phyloP scores from a whole-genome alignment of 768 basidiomycete genomes.

The Hydnomerulius pinastri region DNA sequence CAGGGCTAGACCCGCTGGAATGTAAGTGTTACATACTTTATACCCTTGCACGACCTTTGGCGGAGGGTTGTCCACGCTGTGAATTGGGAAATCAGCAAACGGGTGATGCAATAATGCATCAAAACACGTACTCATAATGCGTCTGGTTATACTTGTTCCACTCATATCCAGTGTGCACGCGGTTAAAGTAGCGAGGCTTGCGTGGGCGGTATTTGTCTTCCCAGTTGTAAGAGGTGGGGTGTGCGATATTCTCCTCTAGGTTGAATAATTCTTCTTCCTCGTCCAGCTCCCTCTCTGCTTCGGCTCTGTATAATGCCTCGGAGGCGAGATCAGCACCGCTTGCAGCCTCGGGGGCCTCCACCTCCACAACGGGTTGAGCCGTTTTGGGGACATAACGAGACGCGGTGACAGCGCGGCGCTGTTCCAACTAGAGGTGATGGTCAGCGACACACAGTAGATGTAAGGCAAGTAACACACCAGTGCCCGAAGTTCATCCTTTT shows the following conservation, averaged over 20 bases:
- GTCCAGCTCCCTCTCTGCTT: slow-evolving; percentile 90
- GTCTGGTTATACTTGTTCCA: slow-evolving; percentile 99
- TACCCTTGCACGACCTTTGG: slow-evolving; percentile 99
- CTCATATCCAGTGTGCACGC: slow-evolving; percentile 98
- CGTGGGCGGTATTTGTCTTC: slow-evolving; percentile 98
- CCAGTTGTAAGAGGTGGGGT: slow-evolving; percentile 92
- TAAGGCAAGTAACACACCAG: slow-evolving; percentile 51
- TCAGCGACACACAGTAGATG: slow-evolving; percentile 5
- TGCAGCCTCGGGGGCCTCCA: slow-evolving; percentile 53
- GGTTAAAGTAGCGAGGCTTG: slow-evolving; percentile 98
- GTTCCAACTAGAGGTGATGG: slow-evolving; percentile 51
- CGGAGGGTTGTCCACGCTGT: slow-evolving; percentile 94
- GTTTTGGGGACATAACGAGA: slow-evolving; percentile 87
- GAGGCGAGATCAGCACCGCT: slow-evolving; percentile 79
- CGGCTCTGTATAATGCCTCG: slow-evolving; percentile 87
- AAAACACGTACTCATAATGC: slow-evolving; percentile 81
- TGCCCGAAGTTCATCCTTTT: slow-evolving; percentile 59
- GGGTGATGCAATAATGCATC: not conserved
- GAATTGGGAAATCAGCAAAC: slow-evolving; percentile 15
- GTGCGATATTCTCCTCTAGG: slow-evolving; percentile 82
- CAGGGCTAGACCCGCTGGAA: not conserved
- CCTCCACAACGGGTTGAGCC: slow-evolving; percentile 59
- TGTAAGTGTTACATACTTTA: slow-evolving; percentile 54
- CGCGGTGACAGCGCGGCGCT: slow-evolving; percentile 78
- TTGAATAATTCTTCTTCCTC: slow-evolving; percentile 97